Conservation (phyloP, 2,329 filamentous ascomycete species). For the Pseudopyricularia cyperi region DNA sequence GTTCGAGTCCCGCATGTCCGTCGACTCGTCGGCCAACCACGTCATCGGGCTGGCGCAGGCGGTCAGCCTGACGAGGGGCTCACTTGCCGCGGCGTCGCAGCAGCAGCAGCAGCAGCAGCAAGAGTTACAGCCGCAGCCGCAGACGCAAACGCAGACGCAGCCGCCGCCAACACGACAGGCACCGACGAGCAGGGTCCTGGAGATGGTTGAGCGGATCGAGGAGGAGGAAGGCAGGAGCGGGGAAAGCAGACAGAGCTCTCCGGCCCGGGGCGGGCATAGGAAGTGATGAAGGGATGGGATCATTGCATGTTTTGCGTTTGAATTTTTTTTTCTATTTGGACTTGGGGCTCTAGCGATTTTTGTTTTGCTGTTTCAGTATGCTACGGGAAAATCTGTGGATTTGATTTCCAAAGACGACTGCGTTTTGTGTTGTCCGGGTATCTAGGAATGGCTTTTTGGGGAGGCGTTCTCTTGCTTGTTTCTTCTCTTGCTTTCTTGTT, state of each 20-base stretch:
- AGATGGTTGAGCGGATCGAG: conserved; percentile 45
- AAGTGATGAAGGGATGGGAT: not conserved
- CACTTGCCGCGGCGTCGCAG: not conserved
- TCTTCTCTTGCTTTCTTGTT: not conserved
- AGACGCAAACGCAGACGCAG: too few species aligned
- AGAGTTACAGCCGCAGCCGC: too few species aligned
- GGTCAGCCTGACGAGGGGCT: conserved; percentile 18
- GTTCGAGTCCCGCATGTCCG: conserved; percentile 4
- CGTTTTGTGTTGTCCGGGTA: too few species aligned
- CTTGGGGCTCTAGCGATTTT: too few species aligned
- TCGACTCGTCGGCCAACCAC: not conserved
- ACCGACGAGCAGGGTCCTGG: conserved; percentile 28
- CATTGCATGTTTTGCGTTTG: not conserved
- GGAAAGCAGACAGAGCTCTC: conserved; percentile 26
- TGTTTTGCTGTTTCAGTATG: too few species aligned
- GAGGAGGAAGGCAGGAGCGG: conserved; percentile 11
- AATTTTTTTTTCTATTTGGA: not conserved
- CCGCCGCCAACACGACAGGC: not conserved
- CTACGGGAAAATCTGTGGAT: too few species aligned
- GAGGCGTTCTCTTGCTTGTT: not conserved
- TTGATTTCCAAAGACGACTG: too few species aligned
- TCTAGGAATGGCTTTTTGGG: too few species aligned
- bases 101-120: too few species aligned
- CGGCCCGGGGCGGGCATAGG: conserved; percentile 8
- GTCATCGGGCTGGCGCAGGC: conserved; percentile 26